Evolutionary conservation across 2,329 filamentous ascomycete genomes (phyloP).

Genomic region (Paecilomyces fulvus): DNA sequence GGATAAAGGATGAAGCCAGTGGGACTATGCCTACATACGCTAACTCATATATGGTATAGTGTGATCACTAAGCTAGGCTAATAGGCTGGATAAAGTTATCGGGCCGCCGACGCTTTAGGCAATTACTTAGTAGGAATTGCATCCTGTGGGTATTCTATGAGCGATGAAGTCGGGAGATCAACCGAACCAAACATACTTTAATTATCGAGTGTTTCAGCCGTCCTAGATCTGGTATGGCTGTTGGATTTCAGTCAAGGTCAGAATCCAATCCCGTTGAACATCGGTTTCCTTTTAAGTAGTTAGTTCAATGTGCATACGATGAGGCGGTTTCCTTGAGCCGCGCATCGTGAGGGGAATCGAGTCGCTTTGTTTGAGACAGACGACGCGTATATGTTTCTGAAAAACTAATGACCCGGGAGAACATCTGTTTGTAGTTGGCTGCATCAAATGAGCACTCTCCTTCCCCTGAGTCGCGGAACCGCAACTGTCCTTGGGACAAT

Average conservation of each 20-base stretch:
- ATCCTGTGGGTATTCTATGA: background rate
- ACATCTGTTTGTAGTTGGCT: no score
- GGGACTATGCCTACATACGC: no score
- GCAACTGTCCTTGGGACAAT: conserved; percentile 35
- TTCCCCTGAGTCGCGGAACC: conserved; percentile 35
- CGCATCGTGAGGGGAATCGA: no score
- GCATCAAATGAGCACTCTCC: conserved; percentile 37
- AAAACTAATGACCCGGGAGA: no score
- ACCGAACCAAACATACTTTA: background rate
- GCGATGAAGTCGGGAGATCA: background rate
- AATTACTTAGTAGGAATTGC: background rate
- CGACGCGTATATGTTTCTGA: no score
- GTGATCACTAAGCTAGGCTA: no score
- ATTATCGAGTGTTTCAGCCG: background rate
- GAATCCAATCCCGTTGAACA: background rate
- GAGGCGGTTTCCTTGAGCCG: no score
- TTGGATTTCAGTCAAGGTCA: background rate
- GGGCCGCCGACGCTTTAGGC: background rate
- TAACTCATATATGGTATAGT: no score
- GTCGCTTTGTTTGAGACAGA: no score
- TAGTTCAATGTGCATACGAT: no score
- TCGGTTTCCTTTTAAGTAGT: no score
- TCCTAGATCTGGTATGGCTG: background rate
- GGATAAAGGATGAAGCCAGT: no score
- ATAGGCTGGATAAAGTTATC: background rate